phyloP scores from a whole-genome alignment of 1,284 basidiomycete species.

The Microbotryum scabiosae region DNA sequence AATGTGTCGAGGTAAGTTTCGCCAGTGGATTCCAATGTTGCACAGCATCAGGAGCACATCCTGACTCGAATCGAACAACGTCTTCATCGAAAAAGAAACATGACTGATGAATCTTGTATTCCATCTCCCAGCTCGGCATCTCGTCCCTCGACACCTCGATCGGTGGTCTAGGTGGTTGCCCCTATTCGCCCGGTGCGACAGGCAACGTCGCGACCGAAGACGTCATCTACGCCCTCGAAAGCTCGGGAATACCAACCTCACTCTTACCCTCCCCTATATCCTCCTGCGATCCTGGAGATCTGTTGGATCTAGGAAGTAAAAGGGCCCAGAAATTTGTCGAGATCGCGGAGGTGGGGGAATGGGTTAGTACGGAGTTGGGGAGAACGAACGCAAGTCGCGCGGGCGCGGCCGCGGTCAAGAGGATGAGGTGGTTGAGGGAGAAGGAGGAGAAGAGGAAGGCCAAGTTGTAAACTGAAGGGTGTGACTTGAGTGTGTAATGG shows the following conservation, averaged over 20 bases:
- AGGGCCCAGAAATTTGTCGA: slow-evolving; percentile 44
- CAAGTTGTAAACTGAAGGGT: neutral
- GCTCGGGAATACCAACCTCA: slow-evolving; percentile 58
- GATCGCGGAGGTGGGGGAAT: slow-evolving; percentile 66
- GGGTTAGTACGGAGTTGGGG: slow-evolving; percentile 63
- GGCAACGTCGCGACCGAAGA: slow-evolving; percentile 83
- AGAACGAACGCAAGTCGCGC: slow-evolving; percentile 68
- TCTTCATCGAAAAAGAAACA: neutral
- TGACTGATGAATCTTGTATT: neutral
- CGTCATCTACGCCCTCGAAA: slow-evolving; percentile 63
- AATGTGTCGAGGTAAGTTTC: slow-evolving; percentile 17
- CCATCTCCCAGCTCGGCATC: slow-evolving; percentile 43
- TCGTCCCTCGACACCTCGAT: slow-evolving; percentile 52
- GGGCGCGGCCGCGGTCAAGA: slow-evolving; percentile 56
- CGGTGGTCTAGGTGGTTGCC: slow-evolving; percentile 85
- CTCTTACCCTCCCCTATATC: slow-evolving; percentile 44
- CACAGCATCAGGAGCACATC: slow-evolving; percentile 51
- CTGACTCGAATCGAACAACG: slow-evolving; percentile 27
- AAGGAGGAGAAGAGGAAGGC: slow-evolving; percentile 3
- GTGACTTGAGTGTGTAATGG: too few species aligned
- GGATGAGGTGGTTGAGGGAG: slow-evolving; percentile 1
- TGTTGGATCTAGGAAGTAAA: slow-evolving; percentile 22
- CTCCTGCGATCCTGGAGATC: slow-evolving; percentile 18
- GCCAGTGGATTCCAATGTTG: too few species aligned
- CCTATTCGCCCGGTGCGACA: slow-evolving; percentile 88